Base-by-base conservation (phyloP, 768 basidiomycete species). In the Boletus rufocinnamomeus region DNA sequence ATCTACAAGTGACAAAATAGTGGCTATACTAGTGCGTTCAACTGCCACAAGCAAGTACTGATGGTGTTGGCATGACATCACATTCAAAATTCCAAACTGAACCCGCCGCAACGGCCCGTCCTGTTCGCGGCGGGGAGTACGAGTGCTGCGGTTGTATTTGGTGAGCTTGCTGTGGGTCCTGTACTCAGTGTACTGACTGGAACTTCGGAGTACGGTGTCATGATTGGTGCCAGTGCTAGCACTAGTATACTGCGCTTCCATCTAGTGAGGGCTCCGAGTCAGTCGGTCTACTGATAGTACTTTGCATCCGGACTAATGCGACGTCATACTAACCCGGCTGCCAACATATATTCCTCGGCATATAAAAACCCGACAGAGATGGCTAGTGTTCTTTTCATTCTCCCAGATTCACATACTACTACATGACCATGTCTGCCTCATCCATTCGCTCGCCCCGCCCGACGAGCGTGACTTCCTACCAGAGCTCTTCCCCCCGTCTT, bases 401-500 rank as follows among this genome's bases (percentile, higher is more conserved):
- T 28, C 28, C 28, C 28, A 45, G 14, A 52, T 54, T 48, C n/a
- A n/a, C n/a, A n/a, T n/a, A n/a, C n/a, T 16, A 7, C 23, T 45
- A 19, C 48, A 44, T 6, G 52, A 46, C 54, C 17, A 54, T 45
- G 56, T 50, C 67, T 44, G n/a, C 41, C 9, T 48, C 61, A 17
- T 41, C 52, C 45, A 41, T 35, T n/a, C 54, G 56, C 49, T 60
- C 59, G 45, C 61, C 66, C 40, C 64, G 64, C 50, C 53, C 55
- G 19, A 14, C 52, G 28, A 57, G 53, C 40, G 17, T 14, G 6
- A 34, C 53, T 58, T 60, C 58, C 16, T 50, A 44, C 50, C 59
- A 68, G 27, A 56, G 14, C 4, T 49, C 59, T 49, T 59, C 67
- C 1, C 55, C 64, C 7, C 62, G 62, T 34, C 62, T 61, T 14